Percentiles rank a stretch among this genome's conserved stretches.
Evolutionary conservation across 1,139 yeast species (phyloP).

Genomic region (Cylindricascospora bacillispora): DNA sequence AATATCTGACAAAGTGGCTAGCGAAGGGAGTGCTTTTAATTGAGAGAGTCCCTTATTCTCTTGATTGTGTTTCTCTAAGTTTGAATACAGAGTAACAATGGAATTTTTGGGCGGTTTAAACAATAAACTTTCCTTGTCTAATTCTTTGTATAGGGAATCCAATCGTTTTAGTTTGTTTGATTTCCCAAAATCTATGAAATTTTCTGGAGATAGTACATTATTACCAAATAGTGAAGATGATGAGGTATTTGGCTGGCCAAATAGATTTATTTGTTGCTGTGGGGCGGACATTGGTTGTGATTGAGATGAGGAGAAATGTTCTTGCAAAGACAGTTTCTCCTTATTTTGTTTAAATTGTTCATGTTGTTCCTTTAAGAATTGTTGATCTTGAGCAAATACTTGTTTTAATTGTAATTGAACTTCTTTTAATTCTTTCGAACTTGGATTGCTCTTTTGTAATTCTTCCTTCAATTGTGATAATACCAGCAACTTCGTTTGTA

Average conservation of each 20-base stretch:
- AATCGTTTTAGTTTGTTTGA: constrained; percentile 12
- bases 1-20: constrained; percentile 16
- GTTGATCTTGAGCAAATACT: constrained; percentile 26
- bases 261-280: too few relatives aligned
- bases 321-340: constrained; percentile 10
- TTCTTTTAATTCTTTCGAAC: constrained; percentile 28
- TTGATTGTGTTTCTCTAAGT: constrained; percentile 6
- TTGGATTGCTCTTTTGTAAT: constrained; percentile 26
- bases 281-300: constrained; percentile 3
- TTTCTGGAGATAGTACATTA: constrained; percentile 7
- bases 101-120: constrained; percentile 20
- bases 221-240: constrained; percentile 19
- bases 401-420: constrained; percentile 33
- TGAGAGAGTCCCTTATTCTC: constrained; percentile 4
- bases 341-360: constrained; percentile 12
- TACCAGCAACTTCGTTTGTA: constrained; percentile 26
- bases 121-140: constrained; percentile 15
- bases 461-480: constrained; percentile 26
- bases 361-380: constrained; percentile 16
- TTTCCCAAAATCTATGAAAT: constrained; percentile 11
- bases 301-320: constrained; percentile 4
- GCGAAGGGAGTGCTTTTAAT: constrained; percentile 14
- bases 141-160: constrained; percentile 14
- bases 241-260: constrained; percentile 7
- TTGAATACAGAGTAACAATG: constrained; percentile 17